A percentile compares a stretch with the other conserved stretches of the same genome.
These are phyloP conservation scores for Fusarium guadeloupense DNA, from an alignment of 2,329 filamentous ascomycete species.

Conservation along the genomic window DNA sequence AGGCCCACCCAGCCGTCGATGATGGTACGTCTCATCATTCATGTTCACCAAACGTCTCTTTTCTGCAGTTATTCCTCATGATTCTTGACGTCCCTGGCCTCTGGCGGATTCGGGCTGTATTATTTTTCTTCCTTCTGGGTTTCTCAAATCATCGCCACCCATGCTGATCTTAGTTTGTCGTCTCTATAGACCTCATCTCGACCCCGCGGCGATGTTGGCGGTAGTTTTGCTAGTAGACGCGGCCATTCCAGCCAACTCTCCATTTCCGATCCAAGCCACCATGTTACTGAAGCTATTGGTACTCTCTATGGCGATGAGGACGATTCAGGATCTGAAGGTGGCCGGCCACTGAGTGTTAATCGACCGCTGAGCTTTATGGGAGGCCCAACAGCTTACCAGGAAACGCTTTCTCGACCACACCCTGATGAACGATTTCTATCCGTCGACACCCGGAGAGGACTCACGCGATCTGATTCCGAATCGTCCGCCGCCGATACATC, in stretches of 20 bases:
- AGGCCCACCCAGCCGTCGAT: conserved; percentile 55
- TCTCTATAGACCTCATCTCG: conserved; percentile 64
- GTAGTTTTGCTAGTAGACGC: conserved; percentile 66
- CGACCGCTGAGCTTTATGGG: conserved; percentile 79
- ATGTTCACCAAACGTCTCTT: conserved; percentile 4
- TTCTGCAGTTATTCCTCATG: conserved; percentile 2
- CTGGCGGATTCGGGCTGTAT: neutral
- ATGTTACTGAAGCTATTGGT: conserved; percentile 93
- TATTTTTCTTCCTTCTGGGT: conserved; percentile 9
- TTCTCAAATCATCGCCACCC: conserved; percentile 24
- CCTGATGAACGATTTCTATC: conserved; percentile 46
- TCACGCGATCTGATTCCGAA: conserved; percentile 59
- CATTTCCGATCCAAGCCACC: conserved; percentile 89
- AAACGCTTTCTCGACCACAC: conserved; percentile 54
- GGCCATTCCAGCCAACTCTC: conserved; percentile 67
- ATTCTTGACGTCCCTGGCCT: neutral
- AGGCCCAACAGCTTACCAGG: conserved; percentile 61
- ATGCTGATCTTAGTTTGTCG: conserved; percentile 37
- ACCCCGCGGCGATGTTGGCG: conserved; percentile 63
- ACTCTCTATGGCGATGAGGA: conserved; percentile 86
- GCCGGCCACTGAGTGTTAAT: conserved; percentile 71
- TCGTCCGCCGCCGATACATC: conserved; percentile 47
- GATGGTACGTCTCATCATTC: conserved; percentile 56
- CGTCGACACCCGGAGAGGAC: conserved; percentile 52
- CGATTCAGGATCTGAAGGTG: conserved; percentile 64